Evolutionary conservation across 2,329 filamentous ascomycete species (phyloP), one percentile per base, ranked within the genome.

Genomic region (Polytolypa hystricis): DNA sequence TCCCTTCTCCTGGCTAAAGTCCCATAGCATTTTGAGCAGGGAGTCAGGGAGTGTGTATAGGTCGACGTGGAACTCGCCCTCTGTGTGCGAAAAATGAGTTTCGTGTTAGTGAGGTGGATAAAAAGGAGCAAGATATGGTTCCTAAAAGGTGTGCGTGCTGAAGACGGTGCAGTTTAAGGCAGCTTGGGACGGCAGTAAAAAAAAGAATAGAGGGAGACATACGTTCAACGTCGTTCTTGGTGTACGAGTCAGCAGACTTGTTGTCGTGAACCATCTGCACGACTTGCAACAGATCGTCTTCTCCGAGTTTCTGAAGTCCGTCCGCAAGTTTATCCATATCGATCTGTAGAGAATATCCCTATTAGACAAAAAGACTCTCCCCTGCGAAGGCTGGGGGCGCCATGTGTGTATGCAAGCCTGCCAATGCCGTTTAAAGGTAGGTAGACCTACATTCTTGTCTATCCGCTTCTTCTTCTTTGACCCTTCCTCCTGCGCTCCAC

Each of bases 211-310:
- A 25, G 21, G n/a, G 7, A 25, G n/a, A 73, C 81, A 66, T 66
- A 93, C 85, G 82, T 54, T 98, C 91, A 40, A 95, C 76, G 61
- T 98, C 93, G 52, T 95, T 96, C 67, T 93, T 87, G 33, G 89
- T 93, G 64, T 94, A 96, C 1, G 89, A 95, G 46, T 94, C 86
- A 4, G 84, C 76, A 1, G 77, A 79, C 70, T 96, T 96, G 66
- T 95, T 84, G 64, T 98, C 91, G 60, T 96, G 91, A 44, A 98
- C 89, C 75, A 98, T 81, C 66, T 96, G 89, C 42, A 98, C 93
- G 16, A 96, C 85, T 49, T 91, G 84, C 43, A 98, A 70, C 28
- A 98, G 67, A 53, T 96, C 89, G 48, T 98, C 91, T 66, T 98
- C 91, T 46, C 76, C 74, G 17, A 98, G 76, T 67, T 84, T 86